Base-by-base conservation (phyloP, 257 asterid species). In the Ophiorrhiza pumila region DNA sequence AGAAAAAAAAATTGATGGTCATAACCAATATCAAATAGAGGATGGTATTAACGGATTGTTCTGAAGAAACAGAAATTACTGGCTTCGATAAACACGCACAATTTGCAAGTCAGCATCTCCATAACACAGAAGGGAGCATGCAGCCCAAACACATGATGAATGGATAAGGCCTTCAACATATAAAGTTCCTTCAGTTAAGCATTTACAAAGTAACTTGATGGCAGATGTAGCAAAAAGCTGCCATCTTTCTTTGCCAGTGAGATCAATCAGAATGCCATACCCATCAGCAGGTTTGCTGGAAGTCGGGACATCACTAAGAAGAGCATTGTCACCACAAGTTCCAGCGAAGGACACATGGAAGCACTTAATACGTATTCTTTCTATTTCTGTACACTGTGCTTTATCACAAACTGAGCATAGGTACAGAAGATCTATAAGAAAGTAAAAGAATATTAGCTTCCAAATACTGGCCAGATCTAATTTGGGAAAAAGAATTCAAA, bases 111-210 rank as follows among this genome's bases (percentile, higher is more conserved):
- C 87, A 79, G 82, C 93, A 85, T 88, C 93, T 76, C 90, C 91
- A 77, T 83, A 85, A 77, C 93, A 86, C 85, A 94, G 79, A 76
- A 94, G 84, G 69, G 85, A 80, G 84, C 97, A 90, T 76, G 84
- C 87, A 72, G 90, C 84, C 85, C 83, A 82, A 74, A 87, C 85
- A 78, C 88, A 88, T 55, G 95, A 80, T 39, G 88, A 75, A 71
- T 85, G 84, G 83, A 90, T 80, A 79, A 94, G 93, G 73, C 96
- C 97, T 87, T 94, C 96, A 63, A 90, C 92, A 68, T 91, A 87
- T 70, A 91, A 78, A 74, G 95, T 91, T 82, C 97, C 97, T 78
- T 91, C 97, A 27, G 93, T 85, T 80, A 91, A 85, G 84, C 91
- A 88, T 84, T 87, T 90, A 79, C 84, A 81, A 15, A 94, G 88